Conservation (phyloP, 129 eudicot genomes). For the Solidago caesia region DNA sequence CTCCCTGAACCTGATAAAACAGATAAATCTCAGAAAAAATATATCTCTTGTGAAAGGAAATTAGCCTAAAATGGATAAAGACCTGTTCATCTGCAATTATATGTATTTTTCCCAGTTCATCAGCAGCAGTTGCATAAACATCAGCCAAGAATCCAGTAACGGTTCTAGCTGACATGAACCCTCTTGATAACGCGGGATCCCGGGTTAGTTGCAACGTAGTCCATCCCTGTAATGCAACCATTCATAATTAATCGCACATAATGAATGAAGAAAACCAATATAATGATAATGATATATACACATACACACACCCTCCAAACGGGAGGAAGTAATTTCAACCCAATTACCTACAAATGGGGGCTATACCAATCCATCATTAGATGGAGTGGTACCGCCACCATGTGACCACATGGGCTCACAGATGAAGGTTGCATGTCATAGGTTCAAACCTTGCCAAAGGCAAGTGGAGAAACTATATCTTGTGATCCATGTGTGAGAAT, state of each 20-base stretch:
- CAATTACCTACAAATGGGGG: no score
- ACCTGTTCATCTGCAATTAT: constrained; percentile 81
- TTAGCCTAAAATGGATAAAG: neutral
- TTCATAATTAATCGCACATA: neutral
- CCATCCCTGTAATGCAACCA: constrained; percentile 64
- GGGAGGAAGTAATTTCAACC: no score
- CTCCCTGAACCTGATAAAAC: constrained; percentile 74
- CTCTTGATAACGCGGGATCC: constrained; percentile 54
- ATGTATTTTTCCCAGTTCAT: constrained; percentile 87
- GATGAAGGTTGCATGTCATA: no score
- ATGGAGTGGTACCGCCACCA: no score
- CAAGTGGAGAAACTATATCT: no score
- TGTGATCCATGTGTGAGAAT: no score
- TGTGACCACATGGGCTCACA: no score
- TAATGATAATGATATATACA: no score
- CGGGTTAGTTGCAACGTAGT: constrained; percentile 85
- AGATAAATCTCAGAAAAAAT: constrained; percentile 9
- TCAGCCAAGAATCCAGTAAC: constrained; percentile 87
- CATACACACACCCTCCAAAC: no score
- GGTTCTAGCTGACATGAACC: constrained; percentile 82
- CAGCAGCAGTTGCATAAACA: constrained; percentile 78
- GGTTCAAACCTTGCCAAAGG: no score
- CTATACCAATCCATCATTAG: no score
- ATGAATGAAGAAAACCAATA: neutral
- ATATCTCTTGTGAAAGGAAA: neutral